Evolutionary conservation across 768 basidiomycete species (phyloP).

Genomic region (Tylopilus intermedius): DNA sequence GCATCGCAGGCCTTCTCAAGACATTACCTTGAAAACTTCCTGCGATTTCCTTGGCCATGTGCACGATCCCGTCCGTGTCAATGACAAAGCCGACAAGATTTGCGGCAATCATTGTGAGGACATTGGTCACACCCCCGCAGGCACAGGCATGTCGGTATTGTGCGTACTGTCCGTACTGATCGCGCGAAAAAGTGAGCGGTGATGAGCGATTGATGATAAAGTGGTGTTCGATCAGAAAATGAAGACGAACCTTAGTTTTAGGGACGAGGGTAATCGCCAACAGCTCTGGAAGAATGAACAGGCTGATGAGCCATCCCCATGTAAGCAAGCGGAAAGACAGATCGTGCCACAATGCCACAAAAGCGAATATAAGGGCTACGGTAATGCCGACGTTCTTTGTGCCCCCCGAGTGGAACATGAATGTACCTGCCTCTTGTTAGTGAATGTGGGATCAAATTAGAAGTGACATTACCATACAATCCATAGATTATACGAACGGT

Average conservation of each 20-base stretch:
- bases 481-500: conserved; percentile 95
- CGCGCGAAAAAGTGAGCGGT: background rate
- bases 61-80: conserved; percentile 71
- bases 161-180: conserved; percentile 55
- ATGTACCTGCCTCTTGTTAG: conserved; percentile 63
- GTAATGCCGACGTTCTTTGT: conserved; percentile 51
- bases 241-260: conserved; percentile 47
- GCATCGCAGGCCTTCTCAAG: background rate
- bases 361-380: conserved; percentile 81
- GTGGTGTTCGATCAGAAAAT: background rate
- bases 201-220: background rate
- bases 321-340: conserved; percentile 79
- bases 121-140: conserved; percentile 75
- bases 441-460: background rate
- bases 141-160: conserved; percentile 92
- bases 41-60: conserved; percentile 59
- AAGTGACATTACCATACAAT: conserved; percentile 61
- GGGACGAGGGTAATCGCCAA: conserved; percentile 57
- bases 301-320: conserved; percentile 94
- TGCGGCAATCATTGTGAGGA: conserved; percentile 84
- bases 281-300: conserved; percentile 89
- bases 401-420: conserved; percentile 90
- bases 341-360: conserved; percentile 98
- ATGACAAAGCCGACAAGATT: conserved; percentile 95
- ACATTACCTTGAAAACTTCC: conserved; percentile 60